Percentiles rank a stretch among this genome's conserved stretches.
phyloP scores from a whole-genome alignment of 352 stramenopile species.

The Phytophthora podocarpi region DNA sequence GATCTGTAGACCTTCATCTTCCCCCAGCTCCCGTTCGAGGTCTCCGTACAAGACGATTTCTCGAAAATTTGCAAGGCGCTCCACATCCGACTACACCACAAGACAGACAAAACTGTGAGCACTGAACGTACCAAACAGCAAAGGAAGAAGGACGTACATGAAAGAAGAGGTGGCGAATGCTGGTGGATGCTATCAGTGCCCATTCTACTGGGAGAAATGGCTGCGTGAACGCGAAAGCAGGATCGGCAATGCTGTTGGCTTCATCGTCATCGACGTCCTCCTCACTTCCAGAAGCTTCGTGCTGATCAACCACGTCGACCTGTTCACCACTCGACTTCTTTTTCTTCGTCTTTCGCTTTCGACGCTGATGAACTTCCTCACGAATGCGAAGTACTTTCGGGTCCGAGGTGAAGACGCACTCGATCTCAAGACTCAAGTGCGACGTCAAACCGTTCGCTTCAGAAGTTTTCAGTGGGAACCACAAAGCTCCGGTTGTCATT shows the following conservation, averaged over 20 bases:
- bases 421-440: constrained; percentile 46
- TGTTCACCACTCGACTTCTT: background rate
- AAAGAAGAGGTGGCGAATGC: constrained; percentile 68
- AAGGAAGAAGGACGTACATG: too few species aligned
- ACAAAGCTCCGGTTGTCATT: constrained; percentile 31
- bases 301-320: background rate
- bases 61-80: constrained; percentile 59
- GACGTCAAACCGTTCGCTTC: constrained; percentile 13
- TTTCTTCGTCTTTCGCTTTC: constrained; percentile 1
- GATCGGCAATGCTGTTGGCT: constrained; percentile 39
- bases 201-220: constrained; percentile 63
- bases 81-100: constrained; percentile 45
- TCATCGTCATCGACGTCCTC: constrained; percentile 2
- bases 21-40: constrained; percentile 49
- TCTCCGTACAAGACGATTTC: constrained; percentile 61
- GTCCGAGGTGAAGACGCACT: constrained; percentile 38
- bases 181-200: constrained; percentile 57
- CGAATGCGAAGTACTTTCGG: constrained; percentile 31
- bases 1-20: constrained; percentile 57
- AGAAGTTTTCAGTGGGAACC: constrained; percentile 43
- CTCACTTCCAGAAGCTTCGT: background rate
- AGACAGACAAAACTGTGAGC: constrained; percentile 1
- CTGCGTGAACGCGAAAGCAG: constrained; percentile 57
- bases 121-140: background rate
- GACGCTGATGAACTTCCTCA: constrained; percentile 15